These are phyloP conservation scores for Eruca vesicaria DNA, from an alignment of 441 rosid genomes.

Conservation along the genomic window DNA sequence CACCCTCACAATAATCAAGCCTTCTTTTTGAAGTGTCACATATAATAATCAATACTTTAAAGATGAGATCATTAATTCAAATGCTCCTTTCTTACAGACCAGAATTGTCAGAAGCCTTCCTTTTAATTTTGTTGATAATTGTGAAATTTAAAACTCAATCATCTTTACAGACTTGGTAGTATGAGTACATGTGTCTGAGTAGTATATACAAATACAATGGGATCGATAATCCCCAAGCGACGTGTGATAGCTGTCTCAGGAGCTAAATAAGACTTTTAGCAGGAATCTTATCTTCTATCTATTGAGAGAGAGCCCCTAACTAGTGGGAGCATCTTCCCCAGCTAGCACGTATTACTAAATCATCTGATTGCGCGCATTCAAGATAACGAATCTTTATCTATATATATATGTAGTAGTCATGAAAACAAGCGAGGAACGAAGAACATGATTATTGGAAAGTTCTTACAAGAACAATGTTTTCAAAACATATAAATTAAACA, in stretches of 20 bases:
- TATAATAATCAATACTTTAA: not conserved
- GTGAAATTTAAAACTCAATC: not conserved
- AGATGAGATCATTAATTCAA: not conserved
- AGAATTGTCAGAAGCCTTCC: not conserved
- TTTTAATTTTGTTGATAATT: not conserved
- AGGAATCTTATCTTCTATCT: slow-evolving; percentile 2
- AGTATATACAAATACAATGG: not conserved
- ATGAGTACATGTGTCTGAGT: not conserved
- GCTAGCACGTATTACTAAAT: not conserved
- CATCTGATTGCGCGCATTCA: slow-evolving; percentile 1
- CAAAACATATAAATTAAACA: no score
- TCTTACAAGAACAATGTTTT: not conserved
- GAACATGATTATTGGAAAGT: not conserved
- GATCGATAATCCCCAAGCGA: slow-evolving; percentile 9
- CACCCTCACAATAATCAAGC: not conserved
- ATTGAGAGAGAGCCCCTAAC: not conserved
- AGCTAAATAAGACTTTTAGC: not conserved
- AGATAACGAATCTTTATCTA: not conserved
- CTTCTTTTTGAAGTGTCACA: not conserved
- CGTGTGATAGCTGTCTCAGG: slow-evolving; percentile 22
- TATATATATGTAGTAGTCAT: not conserved
- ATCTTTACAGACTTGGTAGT: not conserved
- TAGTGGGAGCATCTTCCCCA: slow-evolving; percentile 18
- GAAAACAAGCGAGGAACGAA: not conserved
- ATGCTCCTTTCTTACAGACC: slow-evolving; percentile 23